These are phyloP conservation scores for Besnoitia besnoiti DNA, from an alignment of 169 alveolate species.

Conservation along the genomic window DNA sequence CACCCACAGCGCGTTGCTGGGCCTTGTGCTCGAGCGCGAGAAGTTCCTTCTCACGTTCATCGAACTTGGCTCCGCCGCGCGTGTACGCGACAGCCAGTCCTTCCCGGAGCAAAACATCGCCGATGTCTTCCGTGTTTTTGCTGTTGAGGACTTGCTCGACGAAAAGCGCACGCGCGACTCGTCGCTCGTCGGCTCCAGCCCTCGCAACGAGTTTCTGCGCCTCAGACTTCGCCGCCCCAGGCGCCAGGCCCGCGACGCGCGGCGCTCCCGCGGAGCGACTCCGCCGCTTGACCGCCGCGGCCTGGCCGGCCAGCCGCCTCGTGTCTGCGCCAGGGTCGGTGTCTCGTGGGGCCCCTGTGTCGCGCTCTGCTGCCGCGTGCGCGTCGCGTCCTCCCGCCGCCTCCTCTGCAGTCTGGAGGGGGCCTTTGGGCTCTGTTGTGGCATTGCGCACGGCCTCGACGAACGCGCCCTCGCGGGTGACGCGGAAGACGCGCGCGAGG, in stretches of 20 bases:
- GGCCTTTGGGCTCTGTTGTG: background rate
- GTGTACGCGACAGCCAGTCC: background rate
- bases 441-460: background rate
- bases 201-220: background rate
- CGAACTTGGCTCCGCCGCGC: conserved; percentile 12
- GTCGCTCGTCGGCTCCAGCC: background rate
- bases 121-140: background rate
- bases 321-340: background rate
- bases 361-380: background rate
- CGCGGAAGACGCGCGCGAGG: background rate
- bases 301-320: no score
- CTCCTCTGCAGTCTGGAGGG: background rate
- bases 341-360: background rate
- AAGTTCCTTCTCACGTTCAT: background rate
- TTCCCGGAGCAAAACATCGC: background rate
- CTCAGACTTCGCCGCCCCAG: background rate
- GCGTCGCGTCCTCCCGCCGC: background rate
- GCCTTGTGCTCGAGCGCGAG: background rate
- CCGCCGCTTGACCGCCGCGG: background rate
- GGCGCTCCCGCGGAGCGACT: background rate
- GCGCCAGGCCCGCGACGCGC: background rate
- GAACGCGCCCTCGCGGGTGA: background rate
- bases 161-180: background rate
- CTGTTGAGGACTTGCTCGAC: background rate
- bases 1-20: background rate